Percentiles rank a stretch among this genome's conserved stretches.
Conservation (phyloP, 1,139 yeast genomes). For the Oligophagozyma castellii region DNA sequence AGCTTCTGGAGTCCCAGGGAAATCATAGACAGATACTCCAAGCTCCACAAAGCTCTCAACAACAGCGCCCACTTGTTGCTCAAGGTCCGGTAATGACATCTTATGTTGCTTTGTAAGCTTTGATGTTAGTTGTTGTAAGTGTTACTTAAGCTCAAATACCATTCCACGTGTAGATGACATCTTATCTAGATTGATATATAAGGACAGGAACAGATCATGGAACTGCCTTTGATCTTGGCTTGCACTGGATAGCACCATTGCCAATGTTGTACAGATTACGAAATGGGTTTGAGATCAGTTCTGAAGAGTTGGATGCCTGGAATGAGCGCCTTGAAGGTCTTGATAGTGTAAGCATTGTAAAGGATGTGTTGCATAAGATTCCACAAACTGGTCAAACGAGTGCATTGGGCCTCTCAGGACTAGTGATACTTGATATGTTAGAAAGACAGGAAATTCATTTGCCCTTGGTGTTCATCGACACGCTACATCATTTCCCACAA, state of each 20-base stretch:
- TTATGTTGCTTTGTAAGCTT: background rate
- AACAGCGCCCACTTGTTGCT: conserved; percentile 50
- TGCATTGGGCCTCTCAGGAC: conserved; percentile 88
- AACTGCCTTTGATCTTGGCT: too few relatives aligned
- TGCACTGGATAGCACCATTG: too few relatives aligned
- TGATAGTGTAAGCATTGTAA: conserved; percentile 54
- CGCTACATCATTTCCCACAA: conserved; percentile 87
- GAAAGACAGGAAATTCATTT: conserved; percentile 37
- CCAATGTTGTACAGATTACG: conserved; percentile 10
- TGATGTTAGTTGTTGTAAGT: background rate
- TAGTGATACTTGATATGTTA: conserved; percentile 76
- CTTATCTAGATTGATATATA: too few relatives aligned
- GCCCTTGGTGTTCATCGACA: conserved; percentile 77
- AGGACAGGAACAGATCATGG: too few relatives aligned
- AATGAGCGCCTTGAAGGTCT: conserved; percentile 45
- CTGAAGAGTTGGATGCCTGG: conserved; percentile 43
- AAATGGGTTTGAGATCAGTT: conserved; percentile 26
- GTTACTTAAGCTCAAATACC: background rate
- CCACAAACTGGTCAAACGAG: conserved; percentile 83
- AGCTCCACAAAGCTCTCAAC: conserved; percentile 81
- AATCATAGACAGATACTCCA: conserved; percentile 87
- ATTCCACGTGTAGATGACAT: too few relatives aligned
- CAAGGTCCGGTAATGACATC: conserved; percentile 29
- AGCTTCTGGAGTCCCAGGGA: conserved; percentile 67
- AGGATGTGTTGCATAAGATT: conserved; percentile 72